Evolutionary conservation across 1,139 yeast species (phyloP), one percentile per base, ranked within the genome.

Genomic region (Geotrichum phurueaensis): DNA sequence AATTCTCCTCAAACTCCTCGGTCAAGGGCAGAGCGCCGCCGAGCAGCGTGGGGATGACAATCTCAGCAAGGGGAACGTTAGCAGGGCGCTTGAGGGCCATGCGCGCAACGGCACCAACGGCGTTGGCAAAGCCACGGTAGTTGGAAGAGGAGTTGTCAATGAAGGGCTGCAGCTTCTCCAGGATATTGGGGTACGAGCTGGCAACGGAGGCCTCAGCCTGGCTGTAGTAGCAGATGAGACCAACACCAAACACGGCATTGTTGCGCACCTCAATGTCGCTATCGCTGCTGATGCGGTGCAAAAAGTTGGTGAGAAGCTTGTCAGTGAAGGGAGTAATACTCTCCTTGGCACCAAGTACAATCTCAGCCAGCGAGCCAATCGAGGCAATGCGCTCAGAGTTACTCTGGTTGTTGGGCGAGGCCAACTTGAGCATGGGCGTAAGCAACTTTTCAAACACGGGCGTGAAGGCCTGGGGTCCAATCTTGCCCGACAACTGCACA

Each of bases 71-170:
- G 63, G 98, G 98, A 66, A 94, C 85, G 54, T 86, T 82, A 59
- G 78, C 78, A 69, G 84, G 84, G 73, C 88, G 83, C 73, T 87
- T 86, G 53, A 89, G 78, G 23, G 89, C 82, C 89, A 94, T 82
- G 77, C 99, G 86, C 39, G 96, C 91, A 64, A 92, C 96, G 81
- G 98, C 94, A 54, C 99, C 99, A 75, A 96, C 88, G 7, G 97
- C 96, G 74, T 94, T 94, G 64, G 98, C 96, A 68, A 85, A 84
- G 15, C 96, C 85, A 76, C 97, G 83, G 75, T 87, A 85, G 66
- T 89, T 83, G 64, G 85, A 88, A 66, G 90, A 96, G 56, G 89
- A 82, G 74, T 89, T 96, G 66, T 86, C 95, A 68, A 87, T 95
- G 20, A 39, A 39, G 65, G 83, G 88, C 61, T 79, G 91, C 71